phyloP scores from a whole-genome alignment of 1,284 basidiomycete species.

The Bjerkandera adusta region DNA sequence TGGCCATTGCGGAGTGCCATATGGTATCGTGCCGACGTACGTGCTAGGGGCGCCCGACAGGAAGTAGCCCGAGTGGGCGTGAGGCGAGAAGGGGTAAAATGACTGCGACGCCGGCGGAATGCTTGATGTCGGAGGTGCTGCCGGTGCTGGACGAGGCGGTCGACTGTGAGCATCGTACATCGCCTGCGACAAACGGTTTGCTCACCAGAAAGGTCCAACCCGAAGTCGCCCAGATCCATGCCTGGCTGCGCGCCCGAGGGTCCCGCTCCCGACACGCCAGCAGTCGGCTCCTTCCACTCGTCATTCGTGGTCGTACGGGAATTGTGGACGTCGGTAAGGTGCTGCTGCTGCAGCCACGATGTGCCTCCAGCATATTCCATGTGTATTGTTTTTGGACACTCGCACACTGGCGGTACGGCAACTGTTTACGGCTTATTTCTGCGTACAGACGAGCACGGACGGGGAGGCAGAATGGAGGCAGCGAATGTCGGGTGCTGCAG shows the following conservation, averaged over 20 bases:
- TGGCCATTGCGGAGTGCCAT: constrained; percentile 46
- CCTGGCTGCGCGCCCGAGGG: constrained; percentile 27
- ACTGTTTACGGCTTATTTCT: constrained; percentile 56
- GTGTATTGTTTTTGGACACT: constrained; percentile 40
- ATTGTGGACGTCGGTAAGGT: constrained; percentile 39
- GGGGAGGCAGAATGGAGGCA: constrained; percentile 27
- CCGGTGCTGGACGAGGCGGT: no score
- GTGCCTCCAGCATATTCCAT: constrained; percentile 51
- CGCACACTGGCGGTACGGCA: constrained; percentile 45
- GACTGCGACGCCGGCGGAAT: constrained; percentile 7
- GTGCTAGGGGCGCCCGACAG: constrained; percentile 39
- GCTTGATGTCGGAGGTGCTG: no score
- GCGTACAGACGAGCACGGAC: constrained; percentile 39
- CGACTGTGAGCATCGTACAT: no score
- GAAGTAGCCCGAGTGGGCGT: constrained; percentile 32
- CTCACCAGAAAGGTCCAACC: constrained; percentile 37
- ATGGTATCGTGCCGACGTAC: constrained; percentile 52
- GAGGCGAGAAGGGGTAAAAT: neutral
- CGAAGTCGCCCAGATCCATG: constrained; percentile 43
- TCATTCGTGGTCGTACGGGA: constrained; percentile 35
- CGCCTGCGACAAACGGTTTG: no score
- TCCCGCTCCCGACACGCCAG: constrained; percentile 28
- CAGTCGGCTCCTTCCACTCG: constrained; percentile 47
- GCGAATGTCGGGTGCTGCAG: constrained; percentile 10
- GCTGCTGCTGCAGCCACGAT: constrained; percentile 52